A percentile compares a stretch with the other conserved stretches of the same genome.
Conservation (phyloP, 306 rosid species). For the Herpetospermum pedunculosum region DNA sequence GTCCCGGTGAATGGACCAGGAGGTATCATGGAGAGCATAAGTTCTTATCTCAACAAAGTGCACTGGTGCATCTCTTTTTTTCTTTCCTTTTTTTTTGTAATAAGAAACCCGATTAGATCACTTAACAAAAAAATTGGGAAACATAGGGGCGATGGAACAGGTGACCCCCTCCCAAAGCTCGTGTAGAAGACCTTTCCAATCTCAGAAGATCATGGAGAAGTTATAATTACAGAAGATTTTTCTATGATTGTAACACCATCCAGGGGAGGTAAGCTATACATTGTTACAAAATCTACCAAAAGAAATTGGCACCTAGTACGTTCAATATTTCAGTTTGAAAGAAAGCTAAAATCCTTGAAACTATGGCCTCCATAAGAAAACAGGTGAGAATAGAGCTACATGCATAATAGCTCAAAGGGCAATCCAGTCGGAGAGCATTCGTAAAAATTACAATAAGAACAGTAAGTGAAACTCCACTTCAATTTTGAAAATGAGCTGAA, state of each 20-base stretch:
- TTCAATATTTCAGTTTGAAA: neutral
- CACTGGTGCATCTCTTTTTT: neutral
- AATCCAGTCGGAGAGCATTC: neutral
- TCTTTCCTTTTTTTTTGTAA: neutral
- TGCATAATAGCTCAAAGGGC: neutral
- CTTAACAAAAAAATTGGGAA: neutral
- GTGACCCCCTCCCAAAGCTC: neutral
- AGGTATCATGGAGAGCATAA: neutral
- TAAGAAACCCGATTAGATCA: neutral
- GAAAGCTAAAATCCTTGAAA: neutral
- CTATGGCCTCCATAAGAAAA: neutral
- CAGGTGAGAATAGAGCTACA: neutral
- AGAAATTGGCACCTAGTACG: neutral
- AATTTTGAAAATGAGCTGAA: neutral
- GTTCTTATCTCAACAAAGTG: neutral
- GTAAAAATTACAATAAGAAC: neutral
- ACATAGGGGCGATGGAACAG: neutral
- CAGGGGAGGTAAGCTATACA: too few relatives aligned
- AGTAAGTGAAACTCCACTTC: neutral
- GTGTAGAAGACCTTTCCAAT: neutral
- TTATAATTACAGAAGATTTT: too few relatives aligned
- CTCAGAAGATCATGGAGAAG: neutral
- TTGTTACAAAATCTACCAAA: too few relatives aligned
- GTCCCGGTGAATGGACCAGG: neutral
- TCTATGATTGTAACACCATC: too few relatives aligned